Conservation (phyloP, 2,329 filamentous ascomycete species). For the Ceratocystis destructans region DNA sequence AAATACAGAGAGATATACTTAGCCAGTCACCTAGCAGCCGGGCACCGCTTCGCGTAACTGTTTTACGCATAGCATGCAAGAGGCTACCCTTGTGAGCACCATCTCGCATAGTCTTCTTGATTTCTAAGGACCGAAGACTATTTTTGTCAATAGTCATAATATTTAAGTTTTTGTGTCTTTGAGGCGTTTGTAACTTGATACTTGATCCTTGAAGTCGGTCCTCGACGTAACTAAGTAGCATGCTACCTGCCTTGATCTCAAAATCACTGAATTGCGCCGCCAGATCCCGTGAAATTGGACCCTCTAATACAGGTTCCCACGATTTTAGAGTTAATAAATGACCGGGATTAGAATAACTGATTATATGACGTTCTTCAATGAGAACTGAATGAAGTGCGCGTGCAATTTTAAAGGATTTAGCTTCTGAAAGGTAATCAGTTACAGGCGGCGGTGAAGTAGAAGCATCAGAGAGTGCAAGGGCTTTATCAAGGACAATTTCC, state of each 20-base stretch:
- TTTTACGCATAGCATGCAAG: conserved; percentile 76
- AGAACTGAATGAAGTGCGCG: conserved; percentile 54
- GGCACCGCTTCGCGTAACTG: conserved; percentile 81
- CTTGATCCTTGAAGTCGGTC: conserved; percentile 62
- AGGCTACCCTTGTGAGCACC: conserved; percentile 68
- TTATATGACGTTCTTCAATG: conserved; percentile 58
- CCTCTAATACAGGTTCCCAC: conserved; percentile 69
- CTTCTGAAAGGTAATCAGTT: not conserved
- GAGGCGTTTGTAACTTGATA: conserved; percentile 72
- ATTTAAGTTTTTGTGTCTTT: conserved; percentile 58
- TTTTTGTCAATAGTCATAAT: conserved; percentile 88
- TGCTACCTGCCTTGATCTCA: conserved; percentile 64
- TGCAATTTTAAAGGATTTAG: conserved; percentile 27
- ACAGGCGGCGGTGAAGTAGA: not conserved
- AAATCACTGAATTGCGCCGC: conserved; percentile 45
- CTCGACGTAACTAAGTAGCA: conserved; percentile 73
- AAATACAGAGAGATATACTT: conserved; percentile 30
- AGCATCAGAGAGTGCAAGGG: not conserved
- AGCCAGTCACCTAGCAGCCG: conserved; percentile 73
- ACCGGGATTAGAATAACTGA: conserved; percentile 52
- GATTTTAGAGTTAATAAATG: conserved; percentile 39
- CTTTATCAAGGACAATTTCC: conserved; percentile 67
- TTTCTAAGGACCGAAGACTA: conserved; percentile 76
- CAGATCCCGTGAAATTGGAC: conserved; percentile 44
- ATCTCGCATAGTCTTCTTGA: conserved; percentile 74